phyloP scores from a whole-genome alignment of 2,329 filamentous ascomycete genomes.

The Tolypocladium pustulatum region DNA sequence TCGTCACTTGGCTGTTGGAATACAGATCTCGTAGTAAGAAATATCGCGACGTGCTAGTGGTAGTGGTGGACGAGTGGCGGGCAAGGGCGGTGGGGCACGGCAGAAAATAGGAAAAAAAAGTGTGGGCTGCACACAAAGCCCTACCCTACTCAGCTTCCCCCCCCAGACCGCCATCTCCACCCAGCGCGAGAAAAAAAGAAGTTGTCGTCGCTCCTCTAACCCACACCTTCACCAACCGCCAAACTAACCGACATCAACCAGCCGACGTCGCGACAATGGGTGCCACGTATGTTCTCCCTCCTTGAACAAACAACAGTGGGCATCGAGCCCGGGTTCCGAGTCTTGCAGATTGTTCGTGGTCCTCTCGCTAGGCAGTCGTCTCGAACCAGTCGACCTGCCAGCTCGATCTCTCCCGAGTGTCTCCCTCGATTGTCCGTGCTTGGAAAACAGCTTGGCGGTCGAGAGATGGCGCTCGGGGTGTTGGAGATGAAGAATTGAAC shows the following conservation, averaged over 20 bases:
- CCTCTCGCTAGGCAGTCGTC: slow-evolving; percentile 60
- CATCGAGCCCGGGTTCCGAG: slow-evolving; percentile 37
- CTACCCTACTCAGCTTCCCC: slow-evolving; percentile 19
- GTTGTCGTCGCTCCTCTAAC: slow-evolving; percentile 2
- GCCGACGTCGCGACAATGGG: slow-evolving; percentile 31
- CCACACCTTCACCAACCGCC: slow-evolving; percentile 17
- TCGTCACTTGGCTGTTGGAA: slow-evolving; percentile 24
- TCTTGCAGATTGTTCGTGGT: slow-evolving; percentile 65
- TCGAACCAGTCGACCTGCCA: slow-evolving; percentile 39
- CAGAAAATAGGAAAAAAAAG: slow-evolving; percentile 18
- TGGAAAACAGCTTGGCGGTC: slow-evolving; percentile 34
- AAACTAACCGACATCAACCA: slow-evolving; percentile 29
- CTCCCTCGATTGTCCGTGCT: slow-evolving; percentile 45
- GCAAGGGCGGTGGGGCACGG: slow-evolving; percentile 24
- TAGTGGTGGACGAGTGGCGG: slow-evolving; percentile 14
- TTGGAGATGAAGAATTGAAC: slow-evolving; percentile 61
- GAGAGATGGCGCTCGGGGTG: slow-evolving; percentile 57
- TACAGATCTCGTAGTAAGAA: slow-evolving; percentile 15
- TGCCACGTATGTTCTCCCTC: slow-evolving; percentile 42
- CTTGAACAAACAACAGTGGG: slow-evolving; percentile 24
- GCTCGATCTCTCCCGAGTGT: slow-evolving; percentile 65
- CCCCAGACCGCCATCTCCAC: background rate
- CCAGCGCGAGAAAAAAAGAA: slow-evolving; percentile 8
- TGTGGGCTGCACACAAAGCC: slow-evolving; percentile 17
- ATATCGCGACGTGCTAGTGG: slow-evolving; percentile 11